Percentiles rank a stretch among this genome's conserved stretches.
These are phyloP conservation scores for Podospora bellae-mahoneyi DNA, from an alignment of 495 filamentous ascomycete genomes.

Conservation along the genomic window DNA sequence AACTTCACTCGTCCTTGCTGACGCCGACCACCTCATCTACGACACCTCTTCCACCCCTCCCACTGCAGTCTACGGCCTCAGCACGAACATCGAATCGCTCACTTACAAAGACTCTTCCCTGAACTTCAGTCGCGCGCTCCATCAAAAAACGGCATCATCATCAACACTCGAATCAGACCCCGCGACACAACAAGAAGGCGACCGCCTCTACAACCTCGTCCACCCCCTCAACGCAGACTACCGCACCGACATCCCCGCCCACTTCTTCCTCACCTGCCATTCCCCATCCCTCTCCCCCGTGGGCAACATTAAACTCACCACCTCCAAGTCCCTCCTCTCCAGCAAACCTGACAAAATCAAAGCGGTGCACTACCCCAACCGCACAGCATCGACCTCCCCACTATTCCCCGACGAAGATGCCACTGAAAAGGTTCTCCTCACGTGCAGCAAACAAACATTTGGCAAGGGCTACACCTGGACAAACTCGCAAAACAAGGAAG, in stretches of 20 bases:
- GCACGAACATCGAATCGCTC: not conserved
- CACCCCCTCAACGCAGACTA: conserved; percentile 2
- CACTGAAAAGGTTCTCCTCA: not conserved
- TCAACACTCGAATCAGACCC: not conserved
- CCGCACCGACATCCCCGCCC: not conserved
- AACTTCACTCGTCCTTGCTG: not conserved
- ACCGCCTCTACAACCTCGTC: conserved; percentile 6
- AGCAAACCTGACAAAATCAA: not conserved
- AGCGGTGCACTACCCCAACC: not conserved
- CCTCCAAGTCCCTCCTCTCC: not conserved
- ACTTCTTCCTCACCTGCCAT: not conserved
- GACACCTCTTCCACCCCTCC: not conserved
- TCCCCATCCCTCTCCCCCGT: not conserved
- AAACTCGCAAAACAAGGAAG: not conserved
- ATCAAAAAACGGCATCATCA: not conserved
- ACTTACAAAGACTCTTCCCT: conserved; percentile 1
- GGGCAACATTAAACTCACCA: not conserved
- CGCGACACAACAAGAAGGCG: not conserved
- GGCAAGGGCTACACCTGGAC: not conserved
- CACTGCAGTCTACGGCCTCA: not conserved
- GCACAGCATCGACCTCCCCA: not conserved
- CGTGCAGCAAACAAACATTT: not conserved
- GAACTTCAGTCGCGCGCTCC: not conserved
- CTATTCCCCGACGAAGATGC: not conserved
- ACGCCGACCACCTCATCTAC: not conserved